These are phyloP conservation scores for Flaveria ramosissima DNA, from an alignment of 129 eudicot species.

Conservation along the genomic window DNA sequence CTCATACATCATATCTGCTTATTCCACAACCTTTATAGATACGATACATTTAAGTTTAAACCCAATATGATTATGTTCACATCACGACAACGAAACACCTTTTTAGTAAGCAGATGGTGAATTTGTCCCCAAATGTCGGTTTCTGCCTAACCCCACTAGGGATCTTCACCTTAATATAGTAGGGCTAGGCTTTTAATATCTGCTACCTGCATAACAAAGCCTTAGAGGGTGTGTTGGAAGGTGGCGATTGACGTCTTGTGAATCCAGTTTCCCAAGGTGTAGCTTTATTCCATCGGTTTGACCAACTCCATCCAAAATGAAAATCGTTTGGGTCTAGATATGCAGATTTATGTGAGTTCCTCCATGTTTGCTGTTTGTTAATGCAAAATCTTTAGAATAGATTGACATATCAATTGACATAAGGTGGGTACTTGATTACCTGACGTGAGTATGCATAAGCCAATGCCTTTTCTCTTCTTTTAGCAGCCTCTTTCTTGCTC, in stretches of 20 bases:
- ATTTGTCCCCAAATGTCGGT: conserved; percentile 50
- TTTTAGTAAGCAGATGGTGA: conserved; percentile 46
- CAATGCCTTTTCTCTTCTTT: conserved; percentile 78
- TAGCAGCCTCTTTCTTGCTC: conserved; percentile 66
- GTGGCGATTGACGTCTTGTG: conserved; percentile 56
- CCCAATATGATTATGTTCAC: conserved; percentile 5
- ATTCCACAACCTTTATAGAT: conserved; percentile 21
- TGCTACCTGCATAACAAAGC: conserved; percentile 37
- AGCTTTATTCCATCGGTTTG: conserved; percentile 73
- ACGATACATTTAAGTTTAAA: conserved; percentile 5
- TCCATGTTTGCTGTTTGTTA: conserved; percentile 64
- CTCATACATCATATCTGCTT: conserved; percentile 12
- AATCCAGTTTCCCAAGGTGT: conserved; percentile 54
- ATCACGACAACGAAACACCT: conserved; percentile 33
- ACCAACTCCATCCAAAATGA: conserved; percentile 93
- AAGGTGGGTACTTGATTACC: conserved; percentile 30
- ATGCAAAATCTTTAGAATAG: conserved; percentile 4
- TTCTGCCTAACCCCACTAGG: conserved; percentile 51
- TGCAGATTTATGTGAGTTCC: conserved; percentile 53
- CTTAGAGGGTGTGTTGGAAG: conserved; percentile 43
- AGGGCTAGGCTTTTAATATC: conserved; percentile 16
- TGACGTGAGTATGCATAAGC: conserved; percentile 81
- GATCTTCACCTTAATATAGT: conserved; percentile 26
- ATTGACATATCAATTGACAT: neutral
- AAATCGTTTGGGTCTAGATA: conserved; percentile 65